Base-by-base conservation (phyloP, 331 rosid species). In the Phaseolus coccineus region DNA sequence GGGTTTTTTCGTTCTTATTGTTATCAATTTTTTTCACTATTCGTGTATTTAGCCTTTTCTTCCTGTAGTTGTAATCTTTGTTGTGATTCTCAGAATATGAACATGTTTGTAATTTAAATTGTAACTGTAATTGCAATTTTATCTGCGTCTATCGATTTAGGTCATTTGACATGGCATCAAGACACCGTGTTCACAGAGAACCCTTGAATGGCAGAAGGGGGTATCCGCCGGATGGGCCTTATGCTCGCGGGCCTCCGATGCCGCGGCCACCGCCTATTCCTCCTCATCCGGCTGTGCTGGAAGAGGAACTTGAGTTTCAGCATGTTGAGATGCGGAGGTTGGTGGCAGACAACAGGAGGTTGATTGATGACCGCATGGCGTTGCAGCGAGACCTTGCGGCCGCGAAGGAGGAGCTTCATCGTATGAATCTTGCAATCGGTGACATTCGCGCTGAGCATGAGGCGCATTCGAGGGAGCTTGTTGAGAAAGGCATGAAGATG, bases 301-400 rank as follows among this genome's bases (percentile, higher is more conserved):
- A 93, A 87, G 97, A 93, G 55, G 97, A 93, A 50, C 88, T 91
- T 62, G 97, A 91, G 76, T 63, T 90, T 53, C 97, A 89, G 83
- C 90, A 70, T 30, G 84, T 82, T 1, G 98, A 93, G 76, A 87
- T 91, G 52, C 83, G 86, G 73, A 85, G 92, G 87, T 76, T 93
- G 4, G 67, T 87, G 63, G 87, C 84, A 1, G 98, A 93, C 75
- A 91, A 91, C 63, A 83, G 88, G 82, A 89, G 92, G 85, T 85
- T 93, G 80, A 80, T 87, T 27, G 98, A 93, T 44, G 94, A 91
- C 63, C 81, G 88, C 14, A 78, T 89, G 86, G 83, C 84, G 0
- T 42, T 91, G 87, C 96, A 93, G 82, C 88, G 83, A 42, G 96
- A 93, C 71, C 88, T 91, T 59, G 89, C 87, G 0, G 86, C 90